Base-by-base conservation (phyloP, 495 filamentous ascomycete species). In the Hypoxylon cercidicola region DNA sequence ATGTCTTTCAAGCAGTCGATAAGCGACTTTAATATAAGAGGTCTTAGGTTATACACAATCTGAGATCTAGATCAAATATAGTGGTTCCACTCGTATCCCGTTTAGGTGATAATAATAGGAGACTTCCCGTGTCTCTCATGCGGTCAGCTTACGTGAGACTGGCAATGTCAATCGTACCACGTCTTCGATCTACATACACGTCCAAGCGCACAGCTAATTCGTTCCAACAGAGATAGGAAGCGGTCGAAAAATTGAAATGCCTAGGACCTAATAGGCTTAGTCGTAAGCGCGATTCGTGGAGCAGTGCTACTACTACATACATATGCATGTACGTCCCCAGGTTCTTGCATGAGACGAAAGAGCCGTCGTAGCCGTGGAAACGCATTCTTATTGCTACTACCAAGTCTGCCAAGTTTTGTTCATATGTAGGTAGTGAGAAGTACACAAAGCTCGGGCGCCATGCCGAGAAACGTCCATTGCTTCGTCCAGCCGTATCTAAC, bases 131-230 rank as follows among this genome's bases (percentile, higher is more conserved):
- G 30, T 4, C 47, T 11, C 34, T 11, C 6, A 50, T 59, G 60
- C 51, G 16, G 60, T 55, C 60, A 55, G 51, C 60, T 62, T 54
- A 62, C 50, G 44, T 62, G 60, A 55, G 60, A 62, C 47, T 6
- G 32, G 32, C 45, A 28, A n/a, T n/a, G n/a, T 32, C 18, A 28
- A 28, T 55, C 32, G 30, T 30, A 49, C 44, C n/a, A n/a, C n/a
- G 25, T 45, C 50, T 43, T 11, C 55, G 51, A n/a, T n/a, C n/a
- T 56, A 37, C 46, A 51, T 44, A 34, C 30, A 10, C 34, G 21
- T 20, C 40, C 16, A 44, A 34, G 46, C 15, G 15, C 18, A 34
- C 21, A 13, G 16, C 34, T 62, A 44, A 62, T 62, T 55, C 48
- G 44, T n/a, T n/a, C 51, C 35, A 32, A 23, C 23, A 43, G 32